These are phyloP conservation scores for Carpinus fangiana DNA, from an alignment of 306 rosid genomes.

Conservation along the genomic window DNA sequence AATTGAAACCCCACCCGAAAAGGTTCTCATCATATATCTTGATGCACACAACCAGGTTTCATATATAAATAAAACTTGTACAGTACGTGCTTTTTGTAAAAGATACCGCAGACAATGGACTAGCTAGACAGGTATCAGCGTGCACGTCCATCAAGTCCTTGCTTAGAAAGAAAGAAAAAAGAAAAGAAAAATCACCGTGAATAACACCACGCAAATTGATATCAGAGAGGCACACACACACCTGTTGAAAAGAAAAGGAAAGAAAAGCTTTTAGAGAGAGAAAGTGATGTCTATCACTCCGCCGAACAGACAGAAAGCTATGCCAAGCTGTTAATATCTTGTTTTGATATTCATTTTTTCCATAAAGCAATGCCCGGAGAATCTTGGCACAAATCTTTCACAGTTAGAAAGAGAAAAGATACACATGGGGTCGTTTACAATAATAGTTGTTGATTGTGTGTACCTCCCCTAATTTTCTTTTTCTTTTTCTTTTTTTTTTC, in stretches of 20 bases:
- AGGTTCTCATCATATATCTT: conserved; percentile 11
- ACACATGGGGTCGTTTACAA: conserved; percentile 40
- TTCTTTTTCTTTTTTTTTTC: not conserved
- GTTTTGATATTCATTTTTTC: conserved; percentile 48
- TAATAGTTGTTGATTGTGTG: not conserved
- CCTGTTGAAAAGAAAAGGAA: not conserved
- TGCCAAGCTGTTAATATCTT: conserved; percentile 48
- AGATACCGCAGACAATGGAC: conserved; percentile 29
- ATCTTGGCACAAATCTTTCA: conserved; percentile 80
- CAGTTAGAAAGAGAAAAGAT: conserved; percentile 43
- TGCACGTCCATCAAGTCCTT: conserved; percentile 29
- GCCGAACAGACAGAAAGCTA: conserved; percentile 49
- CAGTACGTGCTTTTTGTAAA: not conserved
- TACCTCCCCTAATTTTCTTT: not conserved
- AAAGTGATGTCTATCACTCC: conserved; percentile 28
- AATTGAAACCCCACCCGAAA: conserved; percentile 6
- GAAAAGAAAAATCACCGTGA: not conserved
- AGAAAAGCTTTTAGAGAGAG: conserved; percentile 6
- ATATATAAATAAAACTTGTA: not conserved
- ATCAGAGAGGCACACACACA: not conserved
- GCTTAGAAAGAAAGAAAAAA: not conserved
- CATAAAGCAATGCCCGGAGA: conserved; percentile 65
- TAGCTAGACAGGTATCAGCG: conserved; percentile 25
- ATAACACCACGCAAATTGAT: not conserved
- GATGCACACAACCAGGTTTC: conserved; percentile 22